These are phyloP conservation scores for Globisporangium spinosum DNA, from an alignment of 352 stramenopile species.

Conservation along the genomic window DNA sequence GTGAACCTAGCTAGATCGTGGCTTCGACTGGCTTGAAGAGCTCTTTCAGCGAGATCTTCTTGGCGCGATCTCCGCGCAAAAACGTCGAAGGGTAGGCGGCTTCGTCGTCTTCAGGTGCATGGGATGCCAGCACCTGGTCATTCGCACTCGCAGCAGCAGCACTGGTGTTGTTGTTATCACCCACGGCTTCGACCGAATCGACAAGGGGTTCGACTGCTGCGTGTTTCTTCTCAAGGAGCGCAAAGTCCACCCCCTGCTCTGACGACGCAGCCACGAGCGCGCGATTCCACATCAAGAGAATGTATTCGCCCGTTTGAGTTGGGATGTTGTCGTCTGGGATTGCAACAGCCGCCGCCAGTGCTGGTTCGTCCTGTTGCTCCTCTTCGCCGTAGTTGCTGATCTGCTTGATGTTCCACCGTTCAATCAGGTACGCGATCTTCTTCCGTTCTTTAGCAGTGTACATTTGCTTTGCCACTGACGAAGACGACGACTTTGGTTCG, in stretches of 20 bases:
- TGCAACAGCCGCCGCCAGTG: not conserved
- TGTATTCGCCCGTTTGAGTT: slow-evolving; percentile 13
- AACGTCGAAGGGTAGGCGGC: slow-evolving; percentile 24
- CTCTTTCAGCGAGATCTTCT: slow-evolving; percentile 37
- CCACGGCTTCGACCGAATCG: not conserved
- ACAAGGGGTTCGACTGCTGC: not conserved
- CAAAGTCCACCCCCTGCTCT: slow-evolving; percentile 38
- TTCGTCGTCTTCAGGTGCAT: slow-evolving; percentile 25
- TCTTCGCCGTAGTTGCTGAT: not conserved
- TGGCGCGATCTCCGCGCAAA: slow-evolving; percentile 25
- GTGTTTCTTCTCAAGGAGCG: slow-evolving; percentile 27
- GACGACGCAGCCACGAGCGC: slow-evolving; percentile 23
- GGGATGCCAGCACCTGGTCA: slow-evolving; percentile 15
- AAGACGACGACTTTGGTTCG: not conserved
- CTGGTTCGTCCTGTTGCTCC: not conserved
- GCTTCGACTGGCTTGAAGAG: slow-evolving; percentile 37
- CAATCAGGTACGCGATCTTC: slow-evolving; percentile 29
- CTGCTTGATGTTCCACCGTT: slow-evolving; percentile 22
- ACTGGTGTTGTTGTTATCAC: not conserved
- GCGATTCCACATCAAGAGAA: slow-evolving; percentile 37
- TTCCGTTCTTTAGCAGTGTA: slow-evolving; percentile 27
- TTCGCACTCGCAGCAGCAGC: not conserved
- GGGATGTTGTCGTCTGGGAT: not conserved
- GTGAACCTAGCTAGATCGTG: slow-evolving; percentile 27
- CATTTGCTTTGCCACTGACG: not conserved